Percentiles rank a stretch among this genome's conserved stretches.
Conservation (phyloP, 1,284 basidiomycete genomes). For the Apiotrichum akiyoshidainum region DNA sequence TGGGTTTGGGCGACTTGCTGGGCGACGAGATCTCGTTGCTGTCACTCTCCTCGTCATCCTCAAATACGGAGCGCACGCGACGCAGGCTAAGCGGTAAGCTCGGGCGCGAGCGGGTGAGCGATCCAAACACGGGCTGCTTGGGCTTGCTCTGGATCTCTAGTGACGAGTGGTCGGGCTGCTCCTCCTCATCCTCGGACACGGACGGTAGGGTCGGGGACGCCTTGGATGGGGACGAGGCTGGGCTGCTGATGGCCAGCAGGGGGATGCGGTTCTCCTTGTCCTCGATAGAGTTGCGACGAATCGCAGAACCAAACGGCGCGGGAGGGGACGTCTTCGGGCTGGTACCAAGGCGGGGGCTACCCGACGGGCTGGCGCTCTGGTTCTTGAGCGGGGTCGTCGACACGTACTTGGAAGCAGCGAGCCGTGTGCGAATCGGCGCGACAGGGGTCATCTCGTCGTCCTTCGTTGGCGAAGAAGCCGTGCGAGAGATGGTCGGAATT, state of each 20-base stretch:
- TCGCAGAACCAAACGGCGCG: background rate
- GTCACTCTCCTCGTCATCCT: slow-evolving; percentile 6
- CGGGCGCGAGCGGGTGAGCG: background rate
- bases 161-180: background rate
- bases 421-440: background rate
- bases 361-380: background rate
- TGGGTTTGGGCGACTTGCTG: background rate
- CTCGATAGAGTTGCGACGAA: background rate
- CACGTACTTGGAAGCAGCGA: slow-evolving; percentile 3
- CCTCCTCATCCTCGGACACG: slow-evolving; percentile 4
- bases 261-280: background rate
- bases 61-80: background rate
- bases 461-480: background rate
- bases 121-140: background rate
- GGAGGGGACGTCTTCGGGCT: background rate
- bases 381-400: background rate
- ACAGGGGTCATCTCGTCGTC: slow-evolving; percentile 6
- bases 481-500: background rate
- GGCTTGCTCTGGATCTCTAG: background rate
- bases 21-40: slow-evolving; percentile 3
- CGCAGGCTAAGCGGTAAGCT: background rate
- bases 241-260: background rate
- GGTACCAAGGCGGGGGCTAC: background rate
- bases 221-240: background rate
- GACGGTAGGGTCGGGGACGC: background rate